A percentile compares a stretch with the other conserved stretches of the same genome.
Conservation (phyloP, 2,329 filamentous ascomycete genomes). For the Grosmannia clavigera region DNA sequence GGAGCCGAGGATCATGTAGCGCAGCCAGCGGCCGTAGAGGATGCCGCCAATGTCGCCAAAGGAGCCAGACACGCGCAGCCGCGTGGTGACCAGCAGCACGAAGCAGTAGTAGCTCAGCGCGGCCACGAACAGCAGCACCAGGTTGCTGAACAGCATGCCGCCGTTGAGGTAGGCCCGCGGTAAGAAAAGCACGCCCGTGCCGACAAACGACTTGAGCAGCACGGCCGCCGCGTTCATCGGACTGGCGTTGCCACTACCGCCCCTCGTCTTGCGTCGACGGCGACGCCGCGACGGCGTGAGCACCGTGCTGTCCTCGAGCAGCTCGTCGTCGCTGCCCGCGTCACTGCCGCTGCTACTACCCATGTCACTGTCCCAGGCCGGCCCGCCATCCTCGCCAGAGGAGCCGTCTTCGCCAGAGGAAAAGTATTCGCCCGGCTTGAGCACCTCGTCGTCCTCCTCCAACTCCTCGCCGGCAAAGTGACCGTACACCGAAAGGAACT, state of each 20-base stretch:
- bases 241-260: constrained; percentile 62
- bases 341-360: constrained; percentile 19
- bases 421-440: constrained; percentile 84
- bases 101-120: constrained; percentile 94
- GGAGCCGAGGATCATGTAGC: constrained; percentile 73
- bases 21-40: constrained; percentile 84
- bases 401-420: constrained; percentile 53
- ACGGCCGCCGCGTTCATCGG: constrained; percentile 71
- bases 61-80: constrained; percentile 77
- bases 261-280: constrained; percentile 64
- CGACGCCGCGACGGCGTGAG: constrained; percentile 63
- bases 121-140: constrained; percentile 79
- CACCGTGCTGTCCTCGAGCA: constrained; percentile 79
- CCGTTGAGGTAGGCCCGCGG: constrained; percentile 90
- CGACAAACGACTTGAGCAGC: constrained; percentile 93
- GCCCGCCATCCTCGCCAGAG: constrained; percentile 31
- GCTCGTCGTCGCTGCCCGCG: constrained; percentile 40
- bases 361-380: constrained; percentile 7
- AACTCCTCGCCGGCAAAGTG: constrained; percentile 96
- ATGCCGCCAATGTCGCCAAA: constrained; percentile 95
- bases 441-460: constrained; percentile 87
- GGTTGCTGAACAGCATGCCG: constrained; percentile 91
- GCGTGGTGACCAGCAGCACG: constrained; percentile 78
- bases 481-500: constrained; percentile 89
- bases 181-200: constrained; percentile 87